Base-by-base conservation (phyloP, 768 basidiomycete species). In the Tubosaeta sp. region DNA sequence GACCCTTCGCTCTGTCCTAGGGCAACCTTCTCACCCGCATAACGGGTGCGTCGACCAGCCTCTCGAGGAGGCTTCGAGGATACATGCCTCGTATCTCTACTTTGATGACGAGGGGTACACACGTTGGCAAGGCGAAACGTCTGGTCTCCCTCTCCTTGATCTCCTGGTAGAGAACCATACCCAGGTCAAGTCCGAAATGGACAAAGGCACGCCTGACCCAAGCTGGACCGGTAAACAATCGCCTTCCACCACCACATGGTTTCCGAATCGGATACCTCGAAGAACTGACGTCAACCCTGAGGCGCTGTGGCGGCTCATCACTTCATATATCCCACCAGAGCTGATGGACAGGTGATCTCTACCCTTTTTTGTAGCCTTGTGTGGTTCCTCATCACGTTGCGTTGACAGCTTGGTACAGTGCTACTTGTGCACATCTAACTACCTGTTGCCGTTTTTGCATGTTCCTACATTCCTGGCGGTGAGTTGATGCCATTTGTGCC, bases 121-220 rank as follows among this genome's bases (percentile, higher is more conserved):
- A 0, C 73, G 90, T 50, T 92, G 90, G 90, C 90, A 92, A 71
- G 93, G 94, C 27, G 92, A 94, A 61, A 91, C 91, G 1, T 94
- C 92, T 4, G 93, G 94, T 22, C 78, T 95, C 0, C 94, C 94
- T 6, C 79, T 95, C 4, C 79, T 94, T 24, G 90, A 94, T 65
- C 71, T 91, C 8, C 73, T 96, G 24, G 80, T 90, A 25, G 90
- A 92, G 63, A 78, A 82, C 31, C 84, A 86, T 57, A 70, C 75
- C 6, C 68, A 72, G 10, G 61, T 71, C 51, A 72, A 70, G 54
- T 56, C 65, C 48, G 58, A 73, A 64, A 54, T 73, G 0, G 51
- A 68, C 14, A 61, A 67, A 19, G 41, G 35, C 54, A 31, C 52
- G n/a, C 59, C 58, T 38, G 62, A 62, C 42, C 53, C 69, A 6